Evolutionary conservation across 2,329 filamentous ascomycete species (phyloP).

Genomic region (Pseudophaeomoniella oleicola): DNA sequence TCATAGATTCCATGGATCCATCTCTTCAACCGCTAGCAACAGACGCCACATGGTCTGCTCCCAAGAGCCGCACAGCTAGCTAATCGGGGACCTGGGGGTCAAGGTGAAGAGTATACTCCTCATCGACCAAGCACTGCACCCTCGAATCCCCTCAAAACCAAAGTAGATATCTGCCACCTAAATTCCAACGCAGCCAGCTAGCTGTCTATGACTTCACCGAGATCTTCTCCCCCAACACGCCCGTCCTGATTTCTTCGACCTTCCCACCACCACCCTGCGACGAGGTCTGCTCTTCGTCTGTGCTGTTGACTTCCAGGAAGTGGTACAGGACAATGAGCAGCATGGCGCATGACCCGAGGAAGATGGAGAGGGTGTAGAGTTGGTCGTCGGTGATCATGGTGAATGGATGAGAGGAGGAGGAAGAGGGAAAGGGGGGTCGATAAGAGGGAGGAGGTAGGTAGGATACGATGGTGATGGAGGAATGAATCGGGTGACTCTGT

Average conservation of each 20-base stretch:
- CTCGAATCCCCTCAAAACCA: no score
- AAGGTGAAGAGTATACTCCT: no score
- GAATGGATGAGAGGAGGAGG: slow-evolving; percentile 12
- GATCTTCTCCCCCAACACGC: not conserved
- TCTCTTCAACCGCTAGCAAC: no score
- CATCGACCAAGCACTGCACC: no score
- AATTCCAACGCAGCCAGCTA: no score
- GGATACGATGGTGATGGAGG: not conserved
- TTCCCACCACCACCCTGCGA: not conserved
- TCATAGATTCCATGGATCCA: no score
- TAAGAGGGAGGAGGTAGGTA: not conserved
- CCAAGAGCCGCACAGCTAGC: no score
- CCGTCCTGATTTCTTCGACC: not conserved
- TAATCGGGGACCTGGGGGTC: no score
- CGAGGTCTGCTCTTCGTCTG: slow-evolving; percentile 26
- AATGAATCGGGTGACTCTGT: not conserved
- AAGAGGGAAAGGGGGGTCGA: not conserved
- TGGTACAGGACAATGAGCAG: slow-evolving; percentile 89
- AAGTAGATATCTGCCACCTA: no score
- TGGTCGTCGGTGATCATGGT: slow-evolving; percentile 90
- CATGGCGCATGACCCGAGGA: slow-evolving; percentile 81
- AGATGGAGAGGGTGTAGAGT: slow-evolving; percentile 82
- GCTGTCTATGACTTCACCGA: not conserved
- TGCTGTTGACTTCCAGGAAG: slow-evolving; percentile 89
- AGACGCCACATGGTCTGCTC: no score